phyloP scores from a whole-genome alignment of 2,329 filamentous ascomycete genomes.

The Pseudopithomyces chartarum region DNA sequence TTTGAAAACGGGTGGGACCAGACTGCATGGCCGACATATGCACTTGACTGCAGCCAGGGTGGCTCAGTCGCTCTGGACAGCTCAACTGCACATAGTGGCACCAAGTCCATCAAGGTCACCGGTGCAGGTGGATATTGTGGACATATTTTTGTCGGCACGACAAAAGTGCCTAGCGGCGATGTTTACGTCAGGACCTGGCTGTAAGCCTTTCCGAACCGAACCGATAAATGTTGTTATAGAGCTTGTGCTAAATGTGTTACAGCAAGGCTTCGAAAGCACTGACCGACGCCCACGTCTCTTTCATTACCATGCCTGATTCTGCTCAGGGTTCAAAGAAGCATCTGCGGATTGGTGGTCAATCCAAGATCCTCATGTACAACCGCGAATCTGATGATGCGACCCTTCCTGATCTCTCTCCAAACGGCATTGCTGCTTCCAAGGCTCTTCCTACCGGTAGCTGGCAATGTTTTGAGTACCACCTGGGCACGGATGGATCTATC shows the following conservation, averaged over 20 bases:
- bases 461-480: constrained; percentile 67
- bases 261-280: constrained; percentile 63
- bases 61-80: constrained; percentile 63
- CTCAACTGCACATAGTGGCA: constrained; percentile 56
- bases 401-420: constrained; percentile 63
- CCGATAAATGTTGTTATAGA: not conserved
- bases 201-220: constrained; percentile 49
- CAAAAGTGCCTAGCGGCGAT: constrained; percentile 60
- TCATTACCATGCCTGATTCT: constrained; percentile 68
- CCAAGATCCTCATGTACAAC: constrained; percentile 68
- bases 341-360: constrained; percentile 66
- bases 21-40: constrained; percentile 63
- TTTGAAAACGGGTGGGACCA: constrained; percentile 65
- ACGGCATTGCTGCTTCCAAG: constrained; percentile 61
- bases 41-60: constrained; percentile 64
- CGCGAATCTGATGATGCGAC: constrained; percentile 67
- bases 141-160: constrained; percentile 67
- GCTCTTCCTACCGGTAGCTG: constrained; percentile 57
- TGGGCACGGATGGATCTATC: constrained; percentile 62
- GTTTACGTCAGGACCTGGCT: constrained; percentile 62
- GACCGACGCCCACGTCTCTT: constrained; percentile 64
- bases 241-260: constrained; percentile 21
- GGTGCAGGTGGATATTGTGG: constrained; percentile 62
- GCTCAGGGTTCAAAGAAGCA: constrained; percentile 62
- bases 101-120: constrained; percentile 78